Evolutionary conservation across 805 yeast genomes (phyloP).

Genomic region (Wickerhamia fluorescens): DNA sequence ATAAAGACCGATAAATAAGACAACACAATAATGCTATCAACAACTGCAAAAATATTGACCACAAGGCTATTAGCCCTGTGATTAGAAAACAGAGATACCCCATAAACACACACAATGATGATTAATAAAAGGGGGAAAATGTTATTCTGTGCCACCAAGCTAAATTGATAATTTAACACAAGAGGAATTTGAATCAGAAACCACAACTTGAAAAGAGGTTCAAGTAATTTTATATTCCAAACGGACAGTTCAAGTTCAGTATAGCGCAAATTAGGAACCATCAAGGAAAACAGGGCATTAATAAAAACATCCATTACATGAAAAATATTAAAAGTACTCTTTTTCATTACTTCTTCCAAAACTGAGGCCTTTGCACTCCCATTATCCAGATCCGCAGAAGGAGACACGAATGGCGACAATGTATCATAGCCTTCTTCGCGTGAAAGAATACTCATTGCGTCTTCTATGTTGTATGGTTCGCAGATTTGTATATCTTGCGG

Average conservation of each 20-base stretch:
- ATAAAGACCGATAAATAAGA: slow-evolving; percentile 19
- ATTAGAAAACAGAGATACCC: slow-evolving; percentile 1
- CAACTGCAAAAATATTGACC: slow-evolving; percentile 14
- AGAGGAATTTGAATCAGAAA: slow-evolving; percentile 12
- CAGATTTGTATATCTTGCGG: too few relatives aligned
- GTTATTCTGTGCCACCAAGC: slow-evolving; percentile 7
- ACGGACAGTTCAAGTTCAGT: too few relatives aligned
- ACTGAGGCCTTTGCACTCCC: not conserved
- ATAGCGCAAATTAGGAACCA: too few relatives aligned
- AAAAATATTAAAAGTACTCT: too few relatives aligned
- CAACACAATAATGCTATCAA: slow-evolving; percentile 19
- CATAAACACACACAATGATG: slow-evolving; percentile 2
- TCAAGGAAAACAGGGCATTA: slow-evolving; percentile 7
- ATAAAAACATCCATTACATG: slow-evolving; percentile 6
- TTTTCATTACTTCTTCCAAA: too few relatives aligned
- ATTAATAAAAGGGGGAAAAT: slow-evolving; percentile 5
- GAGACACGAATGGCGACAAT: slow-evolving; percentile 5
- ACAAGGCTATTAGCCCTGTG: slow-evolving; percentile 2
- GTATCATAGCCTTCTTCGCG: slow-evolving; percentile 9
- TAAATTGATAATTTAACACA: slow-evolving; percentile 12
- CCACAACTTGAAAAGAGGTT: slow-evolving; percentile 10
- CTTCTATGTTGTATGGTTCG: slow-evolving; percentile 15
- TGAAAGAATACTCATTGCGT: slow-evolving; percentile 14
- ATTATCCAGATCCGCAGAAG: too few relatives aligned
- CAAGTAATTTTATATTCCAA: too few relatives aligned